These are phyloP conservation scores for Pseudoneurospora amorphoporcata DNA, from an alignment of 495 filamentous ascomycete genomes.

Conservation along the genomic window DNA sequence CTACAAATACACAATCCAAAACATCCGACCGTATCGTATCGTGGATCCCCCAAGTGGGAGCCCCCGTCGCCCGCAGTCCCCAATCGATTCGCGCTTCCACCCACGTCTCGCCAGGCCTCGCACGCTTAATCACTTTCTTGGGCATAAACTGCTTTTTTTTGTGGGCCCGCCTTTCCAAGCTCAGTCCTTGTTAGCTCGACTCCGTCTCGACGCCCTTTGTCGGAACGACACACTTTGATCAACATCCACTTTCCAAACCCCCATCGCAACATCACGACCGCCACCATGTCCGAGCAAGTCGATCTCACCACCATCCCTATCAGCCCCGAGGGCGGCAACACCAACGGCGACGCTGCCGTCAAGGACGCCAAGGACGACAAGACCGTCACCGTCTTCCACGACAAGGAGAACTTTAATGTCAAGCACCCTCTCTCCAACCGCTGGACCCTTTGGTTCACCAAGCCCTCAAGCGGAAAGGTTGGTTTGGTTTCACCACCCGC, in stretches of 20 bases:
- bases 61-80: not conserved
- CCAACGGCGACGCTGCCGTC: slow-evolving; percentile 23
- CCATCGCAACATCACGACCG: slow-evolving; percentile 1
- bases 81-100: slow-evolving; percentile 1
- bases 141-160: not conserved
- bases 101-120: not conserved
- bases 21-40: not conserved
- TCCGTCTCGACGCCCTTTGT: not conserved
- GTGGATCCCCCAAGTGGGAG: slow-evolving; percentile 1
- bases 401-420: slow-evolving; percentile 96
- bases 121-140: not conserved
- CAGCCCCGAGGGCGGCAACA: slow-evolving; percentile 50
- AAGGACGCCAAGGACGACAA: slow-evolving; percentile 41
- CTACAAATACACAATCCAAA: not conserved
- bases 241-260: not conserved
- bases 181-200: not conserved
- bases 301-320: slow-evolving; percentile 61
- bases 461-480: slow-evolving; percentile 94
- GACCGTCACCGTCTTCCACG: slow-evolving; percentile 85
- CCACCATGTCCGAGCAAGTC: slow-evolving; percentile 41
- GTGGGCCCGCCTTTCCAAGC: not conserved
- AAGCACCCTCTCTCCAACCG: slow-evolving; percentile 94
- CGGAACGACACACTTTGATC: not conserved
- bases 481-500: slow-evolving; percentile 31
- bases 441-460: slow-evolving; percentile 99